Conservation (phyloP, 768 basidiomycete genomes). For the Pisolithus sp. region DNA sequence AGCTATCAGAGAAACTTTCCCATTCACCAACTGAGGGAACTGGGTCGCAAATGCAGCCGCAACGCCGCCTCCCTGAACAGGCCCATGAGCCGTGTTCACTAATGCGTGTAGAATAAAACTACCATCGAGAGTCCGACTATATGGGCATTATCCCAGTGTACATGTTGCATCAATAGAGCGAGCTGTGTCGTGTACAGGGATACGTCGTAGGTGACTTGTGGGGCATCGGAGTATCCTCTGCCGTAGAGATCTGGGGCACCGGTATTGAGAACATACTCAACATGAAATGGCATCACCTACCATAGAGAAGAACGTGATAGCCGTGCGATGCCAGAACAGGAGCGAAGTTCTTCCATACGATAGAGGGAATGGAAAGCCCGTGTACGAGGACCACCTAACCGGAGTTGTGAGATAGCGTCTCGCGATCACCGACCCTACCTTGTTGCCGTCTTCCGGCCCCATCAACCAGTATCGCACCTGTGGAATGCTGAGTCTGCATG, state of each 20-base stretch:
- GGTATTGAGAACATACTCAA: slow-evolving; percentile 1
- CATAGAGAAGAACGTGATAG: slow-evolving; percentile 71
- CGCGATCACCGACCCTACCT: slow-evolving; percentile 32
- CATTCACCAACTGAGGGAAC: slow-evolving; percentile 66
- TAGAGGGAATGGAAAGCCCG: slow-evolving; percentile 69
- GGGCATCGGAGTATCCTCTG: slow-evolving; percentile 78
- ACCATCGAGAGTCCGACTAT: slow-evolving; percentile 77
- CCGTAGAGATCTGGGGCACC: slow-evolving; percentile 61
- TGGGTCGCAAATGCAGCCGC: slow-evolving; percentile 63
- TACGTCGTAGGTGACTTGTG: slow-evolving; percentile 59
- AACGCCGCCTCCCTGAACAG: slow-evolving; percentile 60
- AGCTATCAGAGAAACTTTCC: slow-evolving; percentile 60
- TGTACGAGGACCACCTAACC: slow-evolving; percentile 68
- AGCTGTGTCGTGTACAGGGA: slow-evolving; percentile 68
- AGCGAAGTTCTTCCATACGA: slow-evolving; percentile 73
- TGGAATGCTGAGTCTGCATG: background rate
- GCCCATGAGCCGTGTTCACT: background rate
- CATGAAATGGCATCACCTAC: slow-evolving; percentile 29
- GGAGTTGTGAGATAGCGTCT: background rate
- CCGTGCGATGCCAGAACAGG: slow-evolving; percentile 56
- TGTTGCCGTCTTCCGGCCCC: slow-evolving; percentile 61
- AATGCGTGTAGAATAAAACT: slow-evolving; percentile 8
- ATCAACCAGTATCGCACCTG: slow-evolving; percentile 74
- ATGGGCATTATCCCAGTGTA: slow-evolving; percentile 62
- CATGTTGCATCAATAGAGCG: slow-evolving; percentile 75